phyloP scores from a whole-genome alignment of 192 early-diverging fungal genomes.

The Entomortierella parvispora region DNA sequence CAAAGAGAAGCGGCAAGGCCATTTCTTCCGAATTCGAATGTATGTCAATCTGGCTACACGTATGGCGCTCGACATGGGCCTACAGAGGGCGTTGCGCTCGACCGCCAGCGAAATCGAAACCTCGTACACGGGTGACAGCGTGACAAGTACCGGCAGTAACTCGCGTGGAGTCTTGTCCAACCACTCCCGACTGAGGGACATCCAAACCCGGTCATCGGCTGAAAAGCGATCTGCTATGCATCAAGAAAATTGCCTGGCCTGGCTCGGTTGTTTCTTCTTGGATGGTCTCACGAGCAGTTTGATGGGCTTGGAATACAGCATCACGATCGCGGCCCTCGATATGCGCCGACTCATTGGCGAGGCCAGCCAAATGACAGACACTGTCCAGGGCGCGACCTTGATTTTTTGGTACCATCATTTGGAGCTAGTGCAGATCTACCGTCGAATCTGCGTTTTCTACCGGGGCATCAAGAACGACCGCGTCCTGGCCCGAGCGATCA shows the following conservation, averaged over 20 bases:
- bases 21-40: conserved; percentile 60
- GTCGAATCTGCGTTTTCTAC: conserved; percentile 40
- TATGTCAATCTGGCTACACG: conserved; percentile 67
- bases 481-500: conserved; percentile 13
- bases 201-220: conserved; percentile 5
- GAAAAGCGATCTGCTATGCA: conserved; percentile 29
- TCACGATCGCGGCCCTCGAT: conserved; percentile 19
- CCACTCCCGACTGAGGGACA: background rate
- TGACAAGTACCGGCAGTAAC: background rate
- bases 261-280: conserved; percentile 50
- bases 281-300: conserved; percentile 48
- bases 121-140: conserved; percentile 12
- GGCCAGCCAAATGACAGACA: conserved; percentile 40
- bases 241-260: conserved; percentile 40
- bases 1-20: conserved; percentile 56
- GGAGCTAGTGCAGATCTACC: conserved; percentile 48
- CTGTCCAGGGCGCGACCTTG: conserved; percentile 45
- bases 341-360: conserved; percentile 39
- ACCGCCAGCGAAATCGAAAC: conserved; percentile 22
- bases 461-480: conserved; percentile 25
- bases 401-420: conserved; percentile 53
- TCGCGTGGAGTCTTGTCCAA: background rate
- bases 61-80: conserved; percentile 79
- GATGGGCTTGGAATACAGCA: conserved; percentile 40
- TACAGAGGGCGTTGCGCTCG: conserved; percentile 41